A percentile compares a stretch with the other conserved stretches of the same genome.
Conservation (phyloP, 2,329 filamentous ascomycete genomes). For the Westerdykella ornata region DNA sequence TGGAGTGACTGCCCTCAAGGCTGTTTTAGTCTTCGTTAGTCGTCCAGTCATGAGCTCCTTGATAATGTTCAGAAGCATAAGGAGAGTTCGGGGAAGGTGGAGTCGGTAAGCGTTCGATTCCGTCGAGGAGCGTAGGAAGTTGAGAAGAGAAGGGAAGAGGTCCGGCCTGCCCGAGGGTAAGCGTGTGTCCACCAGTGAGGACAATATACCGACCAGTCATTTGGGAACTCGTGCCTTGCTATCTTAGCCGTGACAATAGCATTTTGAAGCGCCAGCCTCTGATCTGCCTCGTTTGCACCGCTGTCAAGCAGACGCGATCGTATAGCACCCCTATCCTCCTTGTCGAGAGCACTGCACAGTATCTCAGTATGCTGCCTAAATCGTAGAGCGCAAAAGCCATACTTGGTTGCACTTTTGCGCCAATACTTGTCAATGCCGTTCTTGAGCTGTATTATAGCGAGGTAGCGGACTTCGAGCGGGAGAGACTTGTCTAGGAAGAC, state of each 20-base stretch:
- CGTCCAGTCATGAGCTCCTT: constrained; percentile 84
- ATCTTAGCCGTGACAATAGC: constrained; percentile 83
- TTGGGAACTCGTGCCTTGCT: constrained; percentile 79
- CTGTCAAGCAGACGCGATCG: constrained; percentile 68
- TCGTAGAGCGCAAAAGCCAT: background rate
- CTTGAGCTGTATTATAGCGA: constrained; percentile 89
- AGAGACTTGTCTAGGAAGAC: constrained; percentile 75
- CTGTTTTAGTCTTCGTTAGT: constrained; percentile 65
- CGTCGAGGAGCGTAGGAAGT: constrained; percentile 54
- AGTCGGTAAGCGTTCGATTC: constrained; percentile 52
- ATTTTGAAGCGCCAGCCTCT: constrained; percentile 75
- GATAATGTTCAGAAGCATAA: constrained; percentile 75
- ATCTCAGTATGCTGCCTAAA: constrained; percentile 7
- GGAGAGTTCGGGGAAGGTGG: constrained; percentile 64
- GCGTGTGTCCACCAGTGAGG: background rate
- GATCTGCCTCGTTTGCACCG: constrained; percentile 65
- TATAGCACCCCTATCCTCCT: constrained; percentile 70
- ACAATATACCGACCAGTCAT: constrained; percentile 58
- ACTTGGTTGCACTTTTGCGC: constrained; percentile 56
- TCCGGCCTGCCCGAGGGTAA: constrained; percentile 29
- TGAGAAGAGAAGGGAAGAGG: constrained; percentile 37
- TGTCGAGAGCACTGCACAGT: constrained; percentile 49
- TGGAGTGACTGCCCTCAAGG: constrained; percentile 69
- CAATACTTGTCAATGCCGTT: constrained; percentile 95
- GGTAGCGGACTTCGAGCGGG: constrained; percentile 71